These are phyloP conservation scores for Sugiyamaella grinbergsii DNA, from an alignment of 1,139 yeast genomes.

Conservation along the genomic window DNA sequence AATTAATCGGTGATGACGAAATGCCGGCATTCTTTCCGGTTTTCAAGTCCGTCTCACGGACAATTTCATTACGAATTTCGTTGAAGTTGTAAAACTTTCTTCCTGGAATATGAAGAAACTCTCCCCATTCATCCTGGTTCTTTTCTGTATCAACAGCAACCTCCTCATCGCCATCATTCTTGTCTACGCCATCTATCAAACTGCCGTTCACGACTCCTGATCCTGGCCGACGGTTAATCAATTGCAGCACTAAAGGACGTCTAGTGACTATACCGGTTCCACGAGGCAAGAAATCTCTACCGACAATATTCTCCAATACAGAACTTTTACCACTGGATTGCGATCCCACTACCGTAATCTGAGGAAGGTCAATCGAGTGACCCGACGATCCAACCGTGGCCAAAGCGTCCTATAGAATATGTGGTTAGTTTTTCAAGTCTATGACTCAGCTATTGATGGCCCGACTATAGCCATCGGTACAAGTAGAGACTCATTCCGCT, in stretches of 20 bases:
- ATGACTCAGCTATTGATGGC: too few species aligned
- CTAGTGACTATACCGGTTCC: conserved; percentile 97
- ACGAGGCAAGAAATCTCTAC: conserved; percentile 91
- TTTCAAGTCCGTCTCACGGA: conserved; percentile 88
- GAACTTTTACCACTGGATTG: conserved; percentile 95
- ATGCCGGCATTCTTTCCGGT: conserved; percentile 94
- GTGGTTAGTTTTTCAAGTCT: too few species aligned
- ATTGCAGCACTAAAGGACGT: conserved; percentile 83
- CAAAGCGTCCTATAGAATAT: conserved; percentile 80
- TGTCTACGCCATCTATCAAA: conserved; percentile 6
- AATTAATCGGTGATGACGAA: conserved; percentile 87
- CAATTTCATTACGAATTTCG: conserved; percentile 88
- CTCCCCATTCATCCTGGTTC: conserved; percentile 97
- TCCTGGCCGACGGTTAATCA: conserved; percentile 64
- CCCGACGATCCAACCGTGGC: conserved; percentile 77
- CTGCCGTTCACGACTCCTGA: conserved; percentile 11
- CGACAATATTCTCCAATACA: conserved; percentile 90
- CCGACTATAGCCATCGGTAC: too few species aligned
- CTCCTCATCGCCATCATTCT: conserved; percentile 21
- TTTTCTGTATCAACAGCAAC: conserved; percentile 52
- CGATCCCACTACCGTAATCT: conserved; percentile 94
- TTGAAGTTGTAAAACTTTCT: conserved; percentile 87
- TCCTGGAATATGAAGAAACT: conserved; percentile 88
- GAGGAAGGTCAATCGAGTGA: conserved; percentile 73
- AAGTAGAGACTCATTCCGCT: too few species aligned